Base-by-base conservation (phyloP, 1,139 yeast species). In the Magnusiomyces clavatus region DNA sequence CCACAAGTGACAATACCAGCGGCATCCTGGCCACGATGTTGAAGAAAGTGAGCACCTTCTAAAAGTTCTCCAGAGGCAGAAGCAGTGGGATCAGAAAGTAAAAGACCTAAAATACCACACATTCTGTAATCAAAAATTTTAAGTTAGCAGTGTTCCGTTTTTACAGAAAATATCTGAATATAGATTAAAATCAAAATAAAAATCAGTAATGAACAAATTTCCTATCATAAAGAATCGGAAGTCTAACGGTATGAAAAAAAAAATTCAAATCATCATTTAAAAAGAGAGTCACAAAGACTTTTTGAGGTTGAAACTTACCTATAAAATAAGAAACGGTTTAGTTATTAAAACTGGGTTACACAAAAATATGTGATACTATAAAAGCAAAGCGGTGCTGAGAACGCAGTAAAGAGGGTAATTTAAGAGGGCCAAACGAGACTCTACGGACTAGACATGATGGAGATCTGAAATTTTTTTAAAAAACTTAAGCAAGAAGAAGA, bases 1-100 rank as follows among this genome's bases (percentile, higher is more conserved):
- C 97, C 98, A 69, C 97, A 89, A 12, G 98, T 94, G 43, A 88
- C 94, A 55, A 92, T 90, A 58, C 99, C 99, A n/a, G 97, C 97
- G 12, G 99, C 99, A 69, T 92, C 99, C 71, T 92, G 99, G 47
- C 99, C 99, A 65, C 99, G 80, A 67, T 92, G 99, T 68, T 92
- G 99, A 57, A 92, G 75, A 67, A 85, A 92, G 75, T 89, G 82
- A 57, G 95, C 86, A 17, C 96, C 97, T 69, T 92, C 98, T 57
- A 88, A 83, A 52, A 92, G 75, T 66, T 90, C 97, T 10, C 95
- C 82, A 19, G 96, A 94, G 50, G 86, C 97, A 54, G 79, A 77
- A 50, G 77, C 77, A 36, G 75, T 70, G 60, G 82, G 85, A 68
- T 89, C 87, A 13, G 96, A 88, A 57, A 88, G 75, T 47, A 88